Evolutionary conservation across 2,329 filamentous ascomycete genomes (phyloP), one percentile per base, ranked within the genome.

Genomic region (Verticillium zaregamsianum): DNA sequence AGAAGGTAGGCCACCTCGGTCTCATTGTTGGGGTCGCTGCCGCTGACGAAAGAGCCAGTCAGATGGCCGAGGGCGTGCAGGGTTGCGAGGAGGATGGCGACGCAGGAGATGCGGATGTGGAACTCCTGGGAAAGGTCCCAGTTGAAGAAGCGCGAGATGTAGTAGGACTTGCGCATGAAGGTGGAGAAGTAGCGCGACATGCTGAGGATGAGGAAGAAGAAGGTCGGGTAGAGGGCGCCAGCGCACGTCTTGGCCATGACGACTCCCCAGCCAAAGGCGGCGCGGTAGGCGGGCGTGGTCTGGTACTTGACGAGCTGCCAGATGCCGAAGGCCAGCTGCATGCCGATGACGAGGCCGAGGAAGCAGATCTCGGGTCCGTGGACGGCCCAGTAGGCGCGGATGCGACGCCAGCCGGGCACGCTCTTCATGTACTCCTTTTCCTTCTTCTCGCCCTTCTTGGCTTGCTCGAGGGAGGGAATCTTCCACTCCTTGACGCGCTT

Each of bases 161-260:
- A 73, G 64, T 82, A 82, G 12, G 76, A 82, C n/a, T 79, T 72
- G 17, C 83, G 76, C 45, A 84, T 68, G 60, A 79, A 80, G 0
- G 83, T 86, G 2, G 83, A 79, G 23, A 84, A 77, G 71, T 82
- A 84, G 32, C 84, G 74, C 15, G 81, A 84, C 83, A 86, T 86
- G 66, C 81, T 84, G 5, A 86, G 71, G 7, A 86, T 75, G 61
- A 86, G 74, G 66, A 86, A 85, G 72, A 86, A 86, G 61, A 86
- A 78, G 1, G 82, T 85, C 20, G 83, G 82, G 57, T 85, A 86
- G 1, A 86, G 66, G 0, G 80, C 79, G 3, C 84, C 84, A 11
- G 83, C 82, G 54, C 74, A 80, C 0, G 80, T 79, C 70, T 86
- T 86, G 3, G 83, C 80, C 58, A 86, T 68, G 4, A 84, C 80